Base-by-base conservation (phyloP, 2,329 filamentous ascomycete species). In the Fusarium secorum region DNA sequence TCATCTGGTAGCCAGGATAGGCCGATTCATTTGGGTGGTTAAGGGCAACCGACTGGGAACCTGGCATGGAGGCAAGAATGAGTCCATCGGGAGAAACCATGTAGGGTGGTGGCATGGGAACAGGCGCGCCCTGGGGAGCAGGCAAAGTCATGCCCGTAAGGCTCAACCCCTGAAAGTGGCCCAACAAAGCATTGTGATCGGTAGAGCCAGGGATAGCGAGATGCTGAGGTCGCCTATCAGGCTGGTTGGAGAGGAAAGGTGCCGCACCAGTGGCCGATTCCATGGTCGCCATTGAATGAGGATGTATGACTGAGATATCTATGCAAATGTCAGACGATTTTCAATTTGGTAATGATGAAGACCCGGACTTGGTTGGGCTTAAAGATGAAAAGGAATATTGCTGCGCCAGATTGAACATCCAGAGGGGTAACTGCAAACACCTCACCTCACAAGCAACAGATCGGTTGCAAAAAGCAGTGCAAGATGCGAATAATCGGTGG, bases 1-100 rank as follows among this genome's bases (percentile, higher is more conserved):
- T 75, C 46, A 80, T 68, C 11, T 78, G 74, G 63, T 77, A 82
- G 32, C 73, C 74, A 24, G 75, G 70, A 74, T 81, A 83, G 11
- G 74, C 76, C 36, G 74, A 75, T 53, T 82, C 80, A 33, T 68
- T 78, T 28, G 76, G 71, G 56, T 81, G 80, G 26, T 73, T 75
- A 74, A 83, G 76, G 20, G 77, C 74, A 74, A 82, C 75, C 22
- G 78, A 76, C 51, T 81, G 80, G 8, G 77, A 74, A 28, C 75
- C 65, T 26, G 77, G 73, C 71, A 83, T 78, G 26, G 80, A 78
- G 45, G 81, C 77, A 39, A 83, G 74, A 48, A 82, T 75, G 49
- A 81, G 79, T 28, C 81, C 80, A 65, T 84, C 82, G 14, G 81
- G 74, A 35, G 78, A 77, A 53, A 83, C 64, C 74, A 83, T 77